phyloP scores from a whole-genome alignment of 2,329 filamentous ascomycete genomes.

The Ceratocystis diversiconidia region DNA sequence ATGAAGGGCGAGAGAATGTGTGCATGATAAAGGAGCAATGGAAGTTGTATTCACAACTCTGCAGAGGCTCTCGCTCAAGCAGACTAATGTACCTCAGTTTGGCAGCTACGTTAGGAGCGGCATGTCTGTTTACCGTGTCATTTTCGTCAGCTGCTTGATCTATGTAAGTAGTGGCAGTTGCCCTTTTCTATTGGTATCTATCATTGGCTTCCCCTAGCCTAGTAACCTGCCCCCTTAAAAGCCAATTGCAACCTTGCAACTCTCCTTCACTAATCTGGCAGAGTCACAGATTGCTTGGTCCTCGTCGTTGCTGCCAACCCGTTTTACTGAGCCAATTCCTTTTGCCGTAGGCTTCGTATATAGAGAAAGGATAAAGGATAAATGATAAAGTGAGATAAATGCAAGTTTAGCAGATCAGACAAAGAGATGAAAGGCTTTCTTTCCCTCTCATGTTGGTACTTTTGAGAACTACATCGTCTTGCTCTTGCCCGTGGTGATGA shows the following conservation, averaged over 20 bases:
- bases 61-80: not conserved
- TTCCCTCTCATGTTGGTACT: too few species aligned
- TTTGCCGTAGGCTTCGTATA: too few species aligned
- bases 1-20: not conserved
- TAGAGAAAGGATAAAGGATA: too few species aligned
- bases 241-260: conserved; percentile 6
- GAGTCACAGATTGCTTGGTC: not conserved
- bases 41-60: not conserved
- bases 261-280: not conserved
- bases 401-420: too few species aligned
- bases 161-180: not conserved
- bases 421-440: too few species aligned
- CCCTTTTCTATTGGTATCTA: not conserved
- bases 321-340: too few species aligned
- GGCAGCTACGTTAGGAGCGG: not conserved
- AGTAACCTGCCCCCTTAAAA: conserved; percentile 5
- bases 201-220: not conserved
- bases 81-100: not conserved
- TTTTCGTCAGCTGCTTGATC: not conserved
- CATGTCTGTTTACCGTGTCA: not conserved
- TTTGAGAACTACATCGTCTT: too few species aligned
- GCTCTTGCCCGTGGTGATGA: not conserved
- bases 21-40: not conserved
- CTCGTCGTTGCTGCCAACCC: not conserved
- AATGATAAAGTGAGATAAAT: too few species aligned